Conservation (phyloP, 352 stramenopile species). For the Globisporangium splendens region DNA sequence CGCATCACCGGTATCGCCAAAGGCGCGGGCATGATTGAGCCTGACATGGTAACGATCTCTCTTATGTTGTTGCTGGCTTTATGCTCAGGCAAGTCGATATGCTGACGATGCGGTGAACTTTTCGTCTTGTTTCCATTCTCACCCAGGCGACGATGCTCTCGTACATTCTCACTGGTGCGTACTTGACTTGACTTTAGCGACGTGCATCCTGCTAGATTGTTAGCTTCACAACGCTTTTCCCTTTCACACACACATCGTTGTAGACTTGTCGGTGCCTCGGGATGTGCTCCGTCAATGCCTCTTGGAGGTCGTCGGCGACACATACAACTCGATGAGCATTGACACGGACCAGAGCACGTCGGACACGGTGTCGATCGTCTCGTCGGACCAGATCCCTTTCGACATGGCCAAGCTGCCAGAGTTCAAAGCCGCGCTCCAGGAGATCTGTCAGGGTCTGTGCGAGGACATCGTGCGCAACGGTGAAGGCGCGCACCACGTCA, state of each 20-base stretch:
- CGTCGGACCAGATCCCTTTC: constrained; percentile 91
- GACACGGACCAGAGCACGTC: constrained; percentile 98
- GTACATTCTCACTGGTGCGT: constrained; percentile 82
- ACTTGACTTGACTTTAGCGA: no score
- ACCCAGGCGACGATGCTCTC: constrained; percentile 77
- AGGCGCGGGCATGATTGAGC: constrained; percentile 98
- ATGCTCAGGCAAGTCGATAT: constrained; percentile 31
- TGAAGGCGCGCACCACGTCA: constrained; percentile 97
- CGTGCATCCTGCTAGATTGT: no score
- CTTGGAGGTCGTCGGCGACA: constrained; percentile 75
- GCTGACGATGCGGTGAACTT: not conserved
- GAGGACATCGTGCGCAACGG: constrained; percentile 98
- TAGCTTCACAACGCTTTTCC: no score
- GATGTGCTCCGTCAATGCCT: constrained; percentile 79
- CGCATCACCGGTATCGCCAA: constrained; percentile 97
- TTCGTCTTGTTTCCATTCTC: not conserved
- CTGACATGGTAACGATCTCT: constrained; percentile 90
- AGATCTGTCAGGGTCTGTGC: constrained; percentile 92
- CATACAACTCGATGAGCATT: constrained; percentile 94
- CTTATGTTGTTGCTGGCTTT: constrained; percentile 13
- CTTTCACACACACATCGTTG: not conserved
- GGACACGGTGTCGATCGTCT: constrained; percentile 95
- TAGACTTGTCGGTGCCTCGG: constrained; percentile 74
- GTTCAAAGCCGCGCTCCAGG: constrained; percentile 90
- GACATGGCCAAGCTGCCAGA: constrained; percentile 73